A percentile compares a stretch with the other conserved stretches of the same genome.
Conservation (phyloP, 1,139 yeast genomes). For the Saccharomycopsis hybrid region DNA sequence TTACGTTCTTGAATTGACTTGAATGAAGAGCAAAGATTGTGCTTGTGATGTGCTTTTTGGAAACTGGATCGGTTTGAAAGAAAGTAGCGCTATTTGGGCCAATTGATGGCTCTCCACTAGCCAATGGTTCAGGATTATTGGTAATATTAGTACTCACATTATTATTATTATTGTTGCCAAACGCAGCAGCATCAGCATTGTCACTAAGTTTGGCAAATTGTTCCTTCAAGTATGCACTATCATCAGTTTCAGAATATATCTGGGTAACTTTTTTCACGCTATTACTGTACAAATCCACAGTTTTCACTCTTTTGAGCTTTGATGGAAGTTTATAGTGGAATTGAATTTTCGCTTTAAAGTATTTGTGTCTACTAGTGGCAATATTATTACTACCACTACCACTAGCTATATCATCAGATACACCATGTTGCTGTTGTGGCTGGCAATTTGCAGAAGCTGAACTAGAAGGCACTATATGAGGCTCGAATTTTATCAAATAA, state of each 20-base stretch:
- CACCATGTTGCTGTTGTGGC: not conserved
- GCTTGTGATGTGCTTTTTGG: not conserved
- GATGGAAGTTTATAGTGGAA: constrained; percentile 5
- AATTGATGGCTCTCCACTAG: constrained; percentile 2
- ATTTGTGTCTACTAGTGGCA: too few relatives aligned
- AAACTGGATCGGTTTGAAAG: constrained; percentile 1
- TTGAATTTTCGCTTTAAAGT: constrained; percentile 1
- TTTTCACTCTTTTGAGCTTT: constrained; percentile 6
- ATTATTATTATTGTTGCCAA: too few relatives aligned
- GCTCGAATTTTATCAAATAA: constrained; percentile 6
- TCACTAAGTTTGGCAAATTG: not conserved
- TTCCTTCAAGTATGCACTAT: not conserved
- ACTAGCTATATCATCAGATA: too few relatives aligned
- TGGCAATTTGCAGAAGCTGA: not conserved
- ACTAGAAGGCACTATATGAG: not conserved
- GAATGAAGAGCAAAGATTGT: too few relatives aligned
- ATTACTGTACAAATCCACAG: constrained; percentile 5
- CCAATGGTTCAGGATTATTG: too few relatives aligned
- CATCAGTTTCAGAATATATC: not conserved
- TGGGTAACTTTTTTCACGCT: not conserved
- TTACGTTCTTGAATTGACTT: too few relatives aligned
- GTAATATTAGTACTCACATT: too few relatives aligned
- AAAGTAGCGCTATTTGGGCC: not conserved
- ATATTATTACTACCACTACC: too few relatives aligned
- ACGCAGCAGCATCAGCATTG: too few relatives aligned